These are phyloP conservation scores for Didymellaceae sp. DNA, from an alignment of 2,329 filamentous ascomycete genomes.

Conservation along the genomic window DNA sequence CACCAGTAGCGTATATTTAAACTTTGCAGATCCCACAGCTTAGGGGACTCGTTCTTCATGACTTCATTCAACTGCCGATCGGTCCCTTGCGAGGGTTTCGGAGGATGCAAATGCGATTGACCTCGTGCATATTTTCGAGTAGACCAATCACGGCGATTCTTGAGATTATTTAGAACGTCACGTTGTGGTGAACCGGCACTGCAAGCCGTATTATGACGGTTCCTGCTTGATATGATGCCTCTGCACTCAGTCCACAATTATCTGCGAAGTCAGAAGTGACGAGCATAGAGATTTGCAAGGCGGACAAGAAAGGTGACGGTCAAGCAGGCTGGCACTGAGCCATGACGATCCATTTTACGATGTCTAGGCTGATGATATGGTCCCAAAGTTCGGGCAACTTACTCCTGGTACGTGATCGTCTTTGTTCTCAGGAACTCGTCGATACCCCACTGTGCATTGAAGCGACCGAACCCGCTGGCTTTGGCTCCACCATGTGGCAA, in stretches of 20 bases:
- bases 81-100: background rate
- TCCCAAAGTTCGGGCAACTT: background rate
- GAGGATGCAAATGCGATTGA: background rate
- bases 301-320: too few relatives aligned
- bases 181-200: too few relatives aligned
- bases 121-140: background rate
- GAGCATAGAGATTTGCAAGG: too few relatives aligned
- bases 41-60: background rate
- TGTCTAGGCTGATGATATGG: background rate
- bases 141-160: background rate
- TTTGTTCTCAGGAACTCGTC: conserved; percentile 56
- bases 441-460: conserved; percentile 54
- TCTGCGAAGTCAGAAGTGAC: too few relatives aligned
- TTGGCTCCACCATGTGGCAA: conserved; percentile 59
- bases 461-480: conserved; percentile 57
- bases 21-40: background rate
- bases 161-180: too few relatives aligned
- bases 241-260: too few relatives aligned
- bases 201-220: too few relatives aligned
- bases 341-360: background rate
- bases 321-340: background rate
- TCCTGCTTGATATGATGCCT: too few relatives aligned
- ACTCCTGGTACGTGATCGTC: conserved; percentile 51
- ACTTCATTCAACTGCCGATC: conserved; percentile 9
- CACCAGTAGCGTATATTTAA: conserved; percentile 4